Conservation (phyloP, 768 basidiomycete species). For the Termitomyces sp. region DNA sequence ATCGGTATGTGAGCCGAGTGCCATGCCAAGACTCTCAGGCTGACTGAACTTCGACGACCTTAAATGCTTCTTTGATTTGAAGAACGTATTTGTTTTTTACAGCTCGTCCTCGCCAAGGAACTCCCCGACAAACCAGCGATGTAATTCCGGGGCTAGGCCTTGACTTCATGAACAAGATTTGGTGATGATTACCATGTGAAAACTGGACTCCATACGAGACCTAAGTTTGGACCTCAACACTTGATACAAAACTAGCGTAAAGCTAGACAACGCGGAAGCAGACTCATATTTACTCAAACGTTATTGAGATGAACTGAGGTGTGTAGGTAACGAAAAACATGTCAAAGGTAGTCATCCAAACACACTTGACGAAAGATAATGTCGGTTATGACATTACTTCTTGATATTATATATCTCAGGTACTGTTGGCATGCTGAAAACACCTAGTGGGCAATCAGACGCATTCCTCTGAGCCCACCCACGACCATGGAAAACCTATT, state of each 20-base stretch:
- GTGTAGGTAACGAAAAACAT: too few relatives aligned
- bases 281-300: too few relatives aligned
- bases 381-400: too few relatives aligned
- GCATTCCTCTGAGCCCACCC: neutral
- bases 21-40: neutral
- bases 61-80: conserved; percentile 22
- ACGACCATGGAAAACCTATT: too few relatives aligned
- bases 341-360: too few relatives aligned
- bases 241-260: too few relatives aligned
- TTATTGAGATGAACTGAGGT: too few relatives aligned
- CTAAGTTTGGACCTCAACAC: too few relatives aligned
- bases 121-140: conserved; percentile 16
- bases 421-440: neutral
- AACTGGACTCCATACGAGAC: neutral
- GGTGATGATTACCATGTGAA: neutral
- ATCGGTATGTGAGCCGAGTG: neutral
- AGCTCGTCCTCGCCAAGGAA: conserved; percentile 8
- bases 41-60: conserved; percentile 10
- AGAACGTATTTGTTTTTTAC: neutral
- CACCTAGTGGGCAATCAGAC: neutral
- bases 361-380: too few relatives aligned
- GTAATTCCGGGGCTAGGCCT: neutral
- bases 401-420: too few relatives aligned
- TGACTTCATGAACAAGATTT: neutral
- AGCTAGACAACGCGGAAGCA: too few relatives aligned